Evolutionary conservation across 192 early-diverging fungal species (phyloP).

Genomic region (Backusella mclennaniae): DNA sequence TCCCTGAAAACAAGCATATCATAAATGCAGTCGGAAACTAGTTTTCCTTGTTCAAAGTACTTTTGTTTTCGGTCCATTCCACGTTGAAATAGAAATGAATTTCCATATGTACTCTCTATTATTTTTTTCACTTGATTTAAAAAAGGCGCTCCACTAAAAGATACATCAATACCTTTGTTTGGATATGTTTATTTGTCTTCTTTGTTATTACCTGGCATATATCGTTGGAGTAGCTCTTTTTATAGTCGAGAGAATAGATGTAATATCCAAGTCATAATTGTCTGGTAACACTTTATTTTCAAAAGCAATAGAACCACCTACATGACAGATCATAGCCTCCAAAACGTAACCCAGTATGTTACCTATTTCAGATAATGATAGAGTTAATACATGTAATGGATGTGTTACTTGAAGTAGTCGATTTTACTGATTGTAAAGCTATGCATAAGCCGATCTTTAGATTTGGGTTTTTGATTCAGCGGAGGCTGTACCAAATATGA

Average conservation of each 20-base stretch:
- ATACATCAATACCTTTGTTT: background rate
- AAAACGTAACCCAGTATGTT: slow-evolving; percentile 36
- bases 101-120: slow-evolving; percentile 34
- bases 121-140: slow-evolving; percentile 27
- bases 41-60: slow-evolving; percentile 30
- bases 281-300: slow-evolving; percentile 27
- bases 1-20: slow-evolving; percentile 45
- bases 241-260: slow-evolving; percentile 71
- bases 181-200: background rate
- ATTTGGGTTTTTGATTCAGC: slow-evolving; percentile 25
- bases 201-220: slow-evolving; percentile 50
- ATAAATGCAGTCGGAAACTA: slow-evolving; percentile 37
- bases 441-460: slow-evolving; percentile 33
- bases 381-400: background rate
- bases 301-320: slow-evolving; percentile 72
- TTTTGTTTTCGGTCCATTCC: slow-evolving; percentile 35
- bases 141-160: slow-evolving; percentile 29
- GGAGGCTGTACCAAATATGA: slow-evolving; percentile 24
- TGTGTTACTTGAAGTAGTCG: background rate
- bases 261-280: slow-evolving; percentile 38
- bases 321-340: slow-evolving; percentile 31
- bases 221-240: slow-evolving; percentile 72
- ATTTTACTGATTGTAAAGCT: slow-evolving; percentile 40
- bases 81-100: slow-evolving; percentile 34
- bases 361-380: slow-evolving; percentile 13